Base-by-base conservation (phyloP, 1,284 basidiomycete species). In the Amylostereum chailletii region DNA sequence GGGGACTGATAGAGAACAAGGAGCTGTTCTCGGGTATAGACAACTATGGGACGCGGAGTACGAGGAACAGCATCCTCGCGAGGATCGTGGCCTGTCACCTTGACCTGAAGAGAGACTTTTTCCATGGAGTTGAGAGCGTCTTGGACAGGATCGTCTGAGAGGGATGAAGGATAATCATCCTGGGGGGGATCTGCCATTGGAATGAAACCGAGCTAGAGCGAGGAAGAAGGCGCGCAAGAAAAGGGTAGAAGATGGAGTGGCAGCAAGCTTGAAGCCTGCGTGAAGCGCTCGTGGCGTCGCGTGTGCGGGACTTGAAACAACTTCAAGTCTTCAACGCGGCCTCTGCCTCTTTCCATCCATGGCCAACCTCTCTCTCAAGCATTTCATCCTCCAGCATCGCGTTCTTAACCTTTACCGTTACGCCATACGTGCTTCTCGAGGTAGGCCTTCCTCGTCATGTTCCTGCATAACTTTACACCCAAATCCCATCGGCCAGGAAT, bases 1-100 rank as follows among this genome's bases (percentile, higher is more conserved):
- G 85, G 81, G n/a, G 89, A 91, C 53, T 77, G 77, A 55, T 77
- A 76, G 34, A 91, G 74, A 51, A 71, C 66, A 48, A 93, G 76
- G 45, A 90, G 67, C 54, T 88, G 79, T 46, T 71, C 60, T 47
- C 83, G 79, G 59, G 79, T 74, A 66, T 90, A 91, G 55, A 79
- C 74, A 55, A 75, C 67, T 55, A 82, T 71, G 42, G 71, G 72
- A 53, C 71, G 75, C 52, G 57, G 53, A 30, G 57, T 54, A 29
- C 53, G 42, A 51, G 54, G 54, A 57, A 59, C 54, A 62, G 55
- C 59, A 60, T 62, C 54, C 57, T 56, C 57, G 58, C 60, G 58
- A 51, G 57, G 53, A 51, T 57, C 59, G 54, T 57, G 64, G 51
- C 57, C 54, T 53, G 55, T 38, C 53, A 58, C 42, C 38, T 41